Percentiles rank a stretch among this genome's conserved stretches.
These are phyloP conservation scores for Termitomyces heimii DNA, from an alignment of 768 basidiomycete genomes.

Conservation along the genomic window DNA sequence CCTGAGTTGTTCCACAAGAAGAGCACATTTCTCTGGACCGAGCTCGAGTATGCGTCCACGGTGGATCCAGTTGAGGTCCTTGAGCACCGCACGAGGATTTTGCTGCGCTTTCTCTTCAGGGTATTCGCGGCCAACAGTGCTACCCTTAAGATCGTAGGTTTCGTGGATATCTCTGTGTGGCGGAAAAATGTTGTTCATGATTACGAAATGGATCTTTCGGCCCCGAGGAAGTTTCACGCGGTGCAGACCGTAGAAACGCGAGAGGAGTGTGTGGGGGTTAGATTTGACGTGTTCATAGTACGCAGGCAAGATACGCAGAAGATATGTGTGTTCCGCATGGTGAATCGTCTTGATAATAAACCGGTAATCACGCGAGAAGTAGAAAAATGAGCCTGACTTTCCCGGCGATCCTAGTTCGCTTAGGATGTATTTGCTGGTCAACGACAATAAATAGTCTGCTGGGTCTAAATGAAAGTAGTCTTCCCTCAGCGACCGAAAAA, in stretches of 20 bases:
- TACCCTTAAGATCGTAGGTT: slow-evolving; percentile 95
- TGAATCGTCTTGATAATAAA: slow-evolving; percentile 99
- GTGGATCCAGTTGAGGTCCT: slow-evolving; percentile 96
- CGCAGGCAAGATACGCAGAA: slow-evolving; percentile 73
- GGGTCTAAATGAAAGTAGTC: slow-evolving; percentile 94
- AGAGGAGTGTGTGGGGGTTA: slow-evolving; percentile 92
- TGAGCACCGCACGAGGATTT: slow-evolving; percentile 86
- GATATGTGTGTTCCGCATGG: slow-evolving; percentile 90
- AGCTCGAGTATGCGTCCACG: slow-evolving; percentile 71
- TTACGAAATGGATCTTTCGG: slow-evolving; percentile 96
- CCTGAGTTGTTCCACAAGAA: slow-evolving; percentile 86
- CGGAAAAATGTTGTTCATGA: slow-evolving; percentile 99
- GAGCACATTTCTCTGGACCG: slow-evolving; percentile 93
- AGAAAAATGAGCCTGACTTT: slow-evolving; percentile 98
- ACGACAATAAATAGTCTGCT: slow-evolving; percentile 93
- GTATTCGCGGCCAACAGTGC: slow-evolving; percentile 83
- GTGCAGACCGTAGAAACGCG: slow-evolving; percentile 94
- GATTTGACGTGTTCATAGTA: slow-evolving; percentile 83
- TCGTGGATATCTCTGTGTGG: slow-evolving; percentile 97
- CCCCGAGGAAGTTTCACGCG: slow-evolving; percentile 95
- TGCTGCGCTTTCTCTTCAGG: slow-evolving; percentile 74
- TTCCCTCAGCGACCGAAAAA: slow-evolving; percentile 93
- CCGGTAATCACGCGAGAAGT: slow-evolving; percentile 96
- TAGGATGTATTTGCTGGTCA: slow-evolving; percentile 96
- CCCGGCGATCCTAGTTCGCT: slow-evolving; percentile 97